These are phyloP conservation scores for Xylaria venustula DNA, from an alignment of 495 filamentous ascomycete species.

Conservation along the genomic window DNA sequence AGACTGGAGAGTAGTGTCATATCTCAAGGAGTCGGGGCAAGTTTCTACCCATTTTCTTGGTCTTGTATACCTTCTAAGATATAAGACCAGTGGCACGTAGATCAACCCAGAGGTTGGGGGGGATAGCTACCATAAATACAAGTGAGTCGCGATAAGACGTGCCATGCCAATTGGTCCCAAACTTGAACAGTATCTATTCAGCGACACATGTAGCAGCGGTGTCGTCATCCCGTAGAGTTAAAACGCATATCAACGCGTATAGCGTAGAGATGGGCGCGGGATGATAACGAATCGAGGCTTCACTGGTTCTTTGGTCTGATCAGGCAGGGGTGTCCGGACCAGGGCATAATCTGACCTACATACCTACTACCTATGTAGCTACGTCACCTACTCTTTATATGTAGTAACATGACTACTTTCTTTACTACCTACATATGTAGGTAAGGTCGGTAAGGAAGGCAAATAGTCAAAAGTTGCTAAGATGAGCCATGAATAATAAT, in stretches of 20 bases:
- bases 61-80: background rate
- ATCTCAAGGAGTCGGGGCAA: background rate
- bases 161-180: background rate
- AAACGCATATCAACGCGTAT: background rate
- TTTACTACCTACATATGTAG: too few relatives aligned
- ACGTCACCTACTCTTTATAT: too few relatives aligned
- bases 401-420: too few relatives aligned
- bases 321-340: too few relatives aligned
- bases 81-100: background rate
- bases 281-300: conserved; percentile 5
- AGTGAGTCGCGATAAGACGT: background rate
- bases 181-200: background rate
- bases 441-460: too few relatives aligned
- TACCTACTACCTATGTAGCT: too few relatives aligned
- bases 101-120: background rate
- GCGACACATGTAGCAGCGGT: background rate
- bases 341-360: too few relatives aligned
- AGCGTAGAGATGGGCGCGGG: background rate
- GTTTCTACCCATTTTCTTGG: background rate
- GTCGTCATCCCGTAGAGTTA: conserved; percentile 1
- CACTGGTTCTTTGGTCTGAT: background rate
- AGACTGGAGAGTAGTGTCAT: conserved; percentile 2
- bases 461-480: too few relatives aligned
- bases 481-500: too few relatives aligned
- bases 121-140: background rate